Percentiles rank a stretch among this genome's conserved stretches.
These are phyloP conservation scores for Marasmius fiardii DNA, from an alignment of 1,284 basidiomycete genomes.

Conservation along the genomic window DNA sequence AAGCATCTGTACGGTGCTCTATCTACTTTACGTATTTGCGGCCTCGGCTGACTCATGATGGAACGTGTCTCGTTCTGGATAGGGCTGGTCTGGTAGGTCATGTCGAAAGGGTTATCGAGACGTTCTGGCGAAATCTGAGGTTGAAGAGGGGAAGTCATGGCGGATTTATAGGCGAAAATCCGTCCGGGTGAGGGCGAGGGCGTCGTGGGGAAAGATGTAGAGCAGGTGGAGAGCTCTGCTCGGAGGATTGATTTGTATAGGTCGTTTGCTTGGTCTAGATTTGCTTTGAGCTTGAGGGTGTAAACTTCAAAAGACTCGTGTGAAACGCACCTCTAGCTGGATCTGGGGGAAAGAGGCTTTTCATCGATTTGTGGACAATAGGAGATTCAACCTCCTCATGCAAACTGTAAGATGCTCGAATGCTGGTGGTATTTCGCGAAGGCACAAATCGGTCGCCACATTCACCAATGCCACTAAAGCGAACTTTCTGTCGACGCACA, in stretches of 20 bases:
- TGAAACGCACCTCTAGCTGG: background rate
- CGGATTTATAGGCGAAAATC: background rate
- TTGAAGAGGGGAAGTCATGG: background rate
- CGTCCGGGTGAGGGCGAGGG: background rate
- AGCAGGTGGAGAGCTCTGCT: background rate
- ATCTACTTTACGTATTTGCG: slow-evolving; percentile 69
- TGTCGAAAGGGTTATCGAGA: slow-evolving; percentile 1
- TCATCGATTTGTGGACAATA: background rate
- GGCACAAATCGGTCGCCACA: background rate
- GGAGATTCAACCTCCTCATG: background rate
- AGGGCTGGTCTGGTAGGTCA: slow-evolving; percentile 1
- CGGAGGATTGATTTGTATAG: slow-evolving; percentile 1
- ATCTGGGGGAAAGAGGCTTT: background rate
- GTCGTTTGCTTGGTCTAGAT: slow-evolving; percentile 1
- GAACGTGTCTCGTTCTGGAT: background rate
- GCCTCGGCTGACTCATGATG: background rate
- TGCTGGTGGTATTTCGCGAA: background rate
- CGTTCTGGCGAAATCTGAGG: slow-evolving; percentile 1
- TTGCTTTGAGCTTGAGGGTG: too few species aligned
- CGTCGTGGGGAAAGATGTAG: background rate
- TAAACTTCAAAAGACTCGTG: too few species aligned
- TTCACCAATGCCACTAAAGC: background rate
- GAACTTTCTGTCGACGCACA: background rate
- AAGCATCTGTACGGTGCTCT: slow-evolving; percentile 97
- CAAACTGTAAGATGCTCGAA: background rate